Evolutionary conservation across 257 asterid species (phyloP).

Genomic region (Solanum virginianum): DNA sequence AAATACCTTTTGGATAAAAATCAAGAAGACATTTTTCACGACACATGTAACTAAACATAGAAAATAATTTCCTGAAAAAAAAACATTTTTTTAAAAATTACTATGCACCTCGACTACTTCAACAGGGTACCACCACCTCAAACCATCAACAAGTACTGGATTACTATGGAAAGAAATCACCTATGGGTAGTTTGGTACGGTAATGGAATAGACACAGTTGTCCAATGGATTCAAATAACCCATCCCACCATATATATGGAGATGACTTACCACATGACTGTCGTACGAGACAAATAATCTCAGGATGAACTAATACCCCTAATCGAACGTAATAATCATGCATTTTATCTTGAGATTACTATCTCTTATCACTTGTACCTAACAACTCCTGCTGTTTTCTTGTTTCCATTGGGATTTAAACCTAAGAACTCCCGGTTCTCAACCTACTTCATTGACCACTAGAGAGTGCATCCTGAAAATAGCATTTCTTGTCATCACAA

Average conservation of each 20-base stretch:
- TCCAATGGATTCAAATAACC: not conserved
- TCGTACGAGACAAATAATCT: not conserved
- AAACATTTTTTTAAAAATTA: not conserved
- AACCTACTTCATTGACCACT: not conserved
- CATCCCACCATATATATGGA: not conserved
- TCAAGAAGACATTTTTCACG: not conserved
- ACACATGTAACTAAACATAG: not conserved
- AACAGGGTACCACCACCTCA: not conserved
- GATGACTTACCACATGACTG: not conserved
- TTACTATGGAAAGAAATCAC: not conserved
- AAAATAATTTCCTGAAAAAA: not conserved
- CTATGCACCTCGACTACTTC: not conserved
- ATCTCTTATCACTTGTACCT: not conserved
- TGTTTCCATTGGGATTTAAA: not conserved
- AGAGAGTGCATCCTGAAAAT: not conserved
- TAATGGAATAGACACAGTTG: not conserved
- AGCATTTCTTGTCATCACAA: not conserved
- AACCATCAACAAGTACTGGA: not conserved
- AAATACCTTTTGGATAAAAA: not conserved
- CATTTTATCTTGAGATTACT: not conserved
- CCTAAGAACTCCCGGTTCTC: not conserved
- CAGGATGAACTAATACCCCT: not conserved
- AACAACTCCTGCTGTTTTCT: not conserved
- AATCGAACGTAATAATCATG: not conserved
- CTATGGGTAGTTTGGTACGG: not conserved